These are phyloP conservation scores for Ambrosia trifida DNA, from an alignment of 129 eudicot species.

Conservation along the genomic window DNA sequence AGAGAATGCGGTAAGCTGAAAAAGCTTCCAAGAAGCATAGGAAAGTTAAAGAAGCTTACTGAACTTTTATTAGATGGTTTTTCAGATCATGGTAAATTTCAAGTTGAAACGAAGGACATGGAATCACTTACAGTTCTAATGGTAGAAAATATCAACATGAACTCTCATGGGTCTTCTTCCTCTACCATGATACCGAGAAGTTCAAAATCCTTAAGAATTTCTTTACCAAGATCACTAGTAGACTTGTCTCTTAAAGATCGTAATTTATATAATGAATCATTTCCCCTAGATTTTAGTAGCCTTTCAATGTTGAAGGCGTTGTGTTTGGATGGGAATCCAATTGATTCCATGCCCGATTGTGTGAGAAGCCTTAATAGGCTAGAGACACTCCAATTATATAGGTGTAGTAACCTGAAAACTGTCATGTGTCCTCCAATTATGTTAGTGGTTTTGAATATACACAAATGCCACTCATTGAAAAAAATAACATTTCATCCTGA, in stretches of 20 bases:
- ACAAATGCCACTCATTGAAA: neutral
- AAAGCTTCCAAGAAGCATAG: conserved; percentile 24
- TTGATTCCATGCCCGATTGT: too few relatives aligned
- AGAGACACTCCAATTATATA: neutral
- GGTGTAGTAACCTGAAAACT: conserved; percentile 14
- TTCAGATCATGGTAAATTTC: neutral
- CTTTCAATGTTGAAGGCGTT: conserved; percentile 8
- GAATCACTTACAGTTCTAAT: too few relatives aligned
- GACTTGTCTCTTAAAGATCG: conserved; percentile 1
- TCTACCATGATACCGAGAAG: neutral
- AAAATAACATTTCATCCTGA: conserved; percentile 12
- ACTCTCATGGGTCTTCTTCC: neutral
- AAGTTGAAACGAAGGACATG: too few relatives aligned
- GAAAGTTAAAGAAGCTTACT: conserved; percentile 16
- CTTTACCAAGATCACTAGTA: conserved; percentile 14
- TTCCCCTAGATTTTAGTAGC: conserved; percentile 18
- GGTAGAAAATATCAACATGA: neutral
- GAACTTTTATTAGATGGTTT: neutral
- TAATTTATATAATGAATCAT: conserved; percentile 14
- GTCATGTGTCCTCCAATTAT: conserved; percentile 6
- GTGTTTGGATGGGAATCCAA: neutral
- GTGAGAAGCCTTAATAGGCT: conserved; percentile 24
- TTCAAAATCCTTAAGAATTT: neutral
- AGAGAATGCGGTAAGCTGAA: conserved; percentile 11
- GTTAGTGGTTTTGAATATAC: neutral